Conservation (phyloP, 495 filamentous ascomycete species). For the Pyrenula aspistea region DNA sequence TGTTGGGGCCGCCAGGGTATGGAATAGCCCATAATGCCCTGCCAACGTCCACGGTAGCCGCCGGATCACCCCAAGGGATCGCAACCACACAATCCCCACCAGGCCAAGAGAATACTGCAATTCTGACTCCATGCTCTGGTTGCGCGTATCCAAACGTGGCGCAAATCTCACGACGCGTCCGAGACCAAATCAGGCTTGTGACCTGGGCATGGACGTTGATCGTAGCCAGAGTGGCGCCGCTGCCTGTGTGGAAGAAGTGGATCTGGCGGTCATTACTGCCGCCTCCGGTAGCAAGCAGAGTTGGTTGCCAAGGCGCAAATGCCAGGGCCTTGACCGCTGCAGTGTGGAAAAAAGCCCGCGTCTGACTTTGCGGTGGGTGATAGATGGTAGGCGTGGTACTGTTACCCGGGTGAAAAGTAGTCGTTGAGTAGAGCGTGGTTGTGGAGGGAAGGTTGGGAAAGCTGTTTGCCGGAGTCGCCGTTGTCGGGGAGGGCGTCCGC, state of each 20-base stretch:
- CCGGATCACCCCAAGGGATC: conserved; percentile 62
- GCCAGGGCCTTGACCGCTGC: conserved; percentile 95
- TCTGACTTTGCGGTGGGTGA: conserved; percentile 39
- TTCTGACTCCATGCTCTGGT: conserved; percentile 80
- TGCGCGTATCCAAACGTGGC: conserved; percentile 95
- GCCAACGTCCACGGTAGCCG: conserved; percentile 5
- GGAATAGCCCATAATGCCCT: conserved; percentile 36
- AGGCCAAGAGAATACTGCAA: conserved; percentile 94
- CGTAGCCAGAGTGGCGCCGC: conserved; percentile 74
- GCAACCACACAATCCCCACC: conserved; percentile 78
- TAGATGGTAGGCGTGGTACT: neutral
- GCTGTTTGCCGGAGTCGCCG: neutral
- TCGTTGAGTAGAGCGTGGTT: neutral
- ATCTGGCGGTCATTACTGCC: conserved; percentile 91
- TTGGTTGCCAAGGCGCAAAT: conserved; percentile 89
- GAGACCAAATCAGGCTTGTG: conserved; percentile 85
- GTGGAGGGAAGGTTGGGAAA: neutral
- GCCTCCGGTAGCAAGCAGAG: conserved; percentile 81
- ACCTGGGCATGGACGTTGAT: conserved; percentile 92
- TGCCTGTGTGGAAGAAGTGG: conserved; percentile 85
- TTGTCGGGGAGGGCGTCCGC: neutral
- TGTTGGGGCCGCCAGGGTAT: conserved; percentile 28
- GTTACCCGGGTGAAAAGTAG: neutral
- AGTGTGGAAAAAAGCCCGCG: conserved; percentile 63
- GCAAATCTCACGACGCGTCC: conserved; percentile 71